Evolutionary conservation across 306 rosid species (phyloP).

Genomic region (Prosopis cineraria): DNA sequence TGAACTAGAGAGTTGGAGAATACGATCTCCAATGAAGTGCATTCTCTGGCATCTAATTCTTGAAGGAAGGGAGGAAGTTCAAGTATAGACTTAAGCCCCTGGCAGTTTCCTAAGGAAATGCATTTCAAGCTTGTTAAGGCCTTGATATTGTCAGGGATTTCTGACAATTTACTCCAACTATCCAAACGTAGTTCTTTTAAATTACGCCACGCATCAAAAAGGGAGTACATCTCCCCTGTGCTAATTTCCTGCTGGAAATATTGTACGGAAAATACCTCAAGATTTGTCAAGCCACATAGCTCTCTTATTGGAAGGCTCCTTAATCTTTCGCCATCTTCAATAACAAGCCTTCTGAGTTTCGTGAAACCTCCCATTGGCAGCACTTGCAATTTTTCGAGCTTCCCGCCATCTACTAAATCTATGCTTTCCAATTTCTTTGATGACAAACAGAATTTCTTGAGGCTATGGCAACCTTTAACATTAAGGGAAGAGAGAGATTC

Average conservation of each 20-base stretch:
- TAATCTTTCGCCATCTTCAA: no score
- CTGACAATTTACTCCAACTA: neutral
- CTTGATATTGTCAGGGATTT: neutral
- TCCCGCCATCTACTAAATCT: no score
- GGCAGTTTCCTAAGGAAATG: neutral
- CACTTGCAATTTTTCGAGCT: no score
- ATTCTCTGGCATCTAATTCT: neutral
- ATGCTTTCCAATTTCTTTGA: no score
- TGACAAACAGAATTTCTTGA: no score
- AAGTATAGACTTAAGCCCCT: neutral
- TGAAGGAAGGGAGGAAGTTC: neutral
- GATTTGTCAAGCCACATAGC: no score
- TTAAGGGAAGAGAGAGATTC: neutral
- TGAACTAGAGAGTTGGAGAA: neutral
- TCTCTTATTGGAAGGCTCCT: no score
- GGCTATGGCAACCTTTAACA: accelerated
- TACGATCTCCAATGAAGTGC: neutral
- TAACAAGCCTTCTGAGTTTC: no score
- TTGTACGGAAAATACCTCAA: no score
- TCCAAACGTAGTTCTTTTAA: neutral
- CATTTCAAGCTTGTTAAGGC: neutral
- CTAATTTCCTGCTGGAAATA: no score
- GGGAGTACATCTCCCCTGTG: neutral
- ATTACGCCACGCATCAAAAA: neutral
- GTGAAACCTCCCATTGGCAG: no score